These are phyloP conservation scores for Candida awuae DNA, from an alignment of 805 yeast species.

Conservation along the genomic window DNA sequence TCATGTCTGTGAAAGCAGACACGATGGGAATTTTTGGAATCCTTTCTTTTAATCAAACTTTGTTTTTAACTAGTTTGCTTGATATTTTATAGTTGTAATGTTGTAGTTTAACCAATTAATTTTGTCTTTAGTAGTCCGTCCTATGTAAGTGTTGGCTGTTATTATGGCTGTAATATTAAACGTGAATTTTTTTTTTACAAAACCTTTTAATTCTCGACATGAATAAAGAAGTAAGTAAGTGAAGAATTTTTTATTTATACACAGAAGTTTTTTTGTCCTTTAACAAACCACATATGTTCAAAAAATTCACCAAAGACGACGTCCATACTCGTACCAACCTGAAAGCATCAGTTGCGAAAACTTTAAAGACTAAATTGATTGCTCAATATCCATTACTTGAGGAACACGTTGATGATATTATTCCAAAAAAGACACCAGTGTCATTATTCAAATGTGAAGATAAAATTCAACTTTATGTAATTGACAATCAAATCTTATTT, in stretches of 20 bases:
- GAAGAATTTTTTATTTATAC: no score
- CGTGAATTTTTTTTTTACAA: no score
- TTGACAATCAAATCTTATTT: constrained; percentile 66
- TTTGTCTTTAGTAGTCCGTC: no score
- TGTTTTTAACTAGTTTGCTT: constrained; percentile 3
- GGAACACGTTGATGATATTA: constrained; percentile 65
- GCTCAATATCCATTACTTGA: constrained; percentile 69
- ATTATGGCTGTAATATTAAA: no score
- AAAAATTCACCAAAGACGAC: constrained; percentile 69
- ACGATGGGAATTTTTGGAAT: constrained; percentile 73
- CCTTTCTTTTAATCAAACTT: constrained; percentile 1
- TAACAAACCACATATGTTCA: no score
- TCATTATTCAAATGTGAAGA: constrained; percentile 83
- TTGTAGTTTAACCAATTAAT: no score
- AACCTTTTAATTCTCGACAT: no score
- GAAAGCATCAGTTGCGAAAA: constrained; percentile 90
- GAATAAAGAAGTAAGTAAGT: no score
- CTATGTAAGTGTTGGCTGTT: no score
- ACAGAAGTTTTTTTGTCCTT: no score
- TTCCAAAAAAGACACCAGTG: constrained; percentile 84
- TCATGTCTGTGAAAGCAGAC: constrained; percentile 30
- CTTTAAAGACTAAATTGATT: constrained; percentile 67
- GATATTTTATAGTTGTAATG: no score
- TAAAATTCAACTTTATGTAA: constrained; percentile 66
- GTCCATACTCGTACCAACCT: constrained; percentile 85